Evolutionary conservation across 768 basidiomycete genomes (phyloP), one percentile per base, ranked within the genome.

Genomic region (Russula griseocarnosa): DNA sequence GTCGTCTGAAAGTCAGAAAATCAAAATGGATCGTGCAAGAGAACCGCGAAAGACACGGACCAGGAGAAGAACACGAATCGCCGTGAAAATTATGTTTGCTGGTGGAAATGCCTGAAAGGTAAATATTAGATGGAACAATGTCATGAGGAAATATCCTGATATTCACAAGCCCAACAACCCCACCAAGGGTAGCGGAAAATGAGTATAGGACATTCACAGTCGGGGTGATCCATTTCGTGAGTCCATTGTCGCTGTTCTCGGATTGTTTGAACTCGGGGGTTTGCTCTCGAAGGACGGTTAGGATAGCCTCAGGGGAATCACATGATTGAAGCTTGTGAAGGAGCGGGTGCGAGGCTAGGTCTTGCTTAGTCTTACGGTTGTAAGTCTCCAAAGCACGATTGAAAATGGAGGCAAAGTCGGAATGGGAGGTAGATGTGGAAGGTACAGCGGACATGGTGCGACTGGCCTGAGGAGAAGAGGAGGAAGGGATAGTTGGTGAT

Each of bases 51-150:
- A n/a, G 22, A 47, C 10, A 47, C 46, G 3, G 22, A 47, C 22
- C n/a, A 22, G 11, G 2, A 47, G n/a, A n/a, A 47, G 46, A 47
- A 47, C 46, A 0, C 46, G 22, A 47, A 47, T 24, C 0, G 22
- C 46, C 22, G 46, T n/a, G 3, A 47, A 47, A 11, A 47, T 5
- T 22, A 47, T n/a, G 46, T 22, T 96, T 94, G 57, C 94, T 94
- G 0, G 94, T 95, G n/a, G n/a, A 5, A 47, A 22, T 22, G 4
- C 11, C 46, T 47, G 11, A 22, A 22, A 22, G 6, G 10, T n/a
- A 13, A 13, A 47, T 22, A 22, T 47, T 9, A 47, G n/a, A 24
- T n/a, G 5, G 10, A 22, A 47, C n/a, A 22, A 10, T 11, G 11
- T 47, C 0, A 13, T 3, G 6, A 24, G 22, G 22, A 47, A 22